Conservation (phyloP, 345 rosid genomes). For the Aegle marmelos region DNA sequence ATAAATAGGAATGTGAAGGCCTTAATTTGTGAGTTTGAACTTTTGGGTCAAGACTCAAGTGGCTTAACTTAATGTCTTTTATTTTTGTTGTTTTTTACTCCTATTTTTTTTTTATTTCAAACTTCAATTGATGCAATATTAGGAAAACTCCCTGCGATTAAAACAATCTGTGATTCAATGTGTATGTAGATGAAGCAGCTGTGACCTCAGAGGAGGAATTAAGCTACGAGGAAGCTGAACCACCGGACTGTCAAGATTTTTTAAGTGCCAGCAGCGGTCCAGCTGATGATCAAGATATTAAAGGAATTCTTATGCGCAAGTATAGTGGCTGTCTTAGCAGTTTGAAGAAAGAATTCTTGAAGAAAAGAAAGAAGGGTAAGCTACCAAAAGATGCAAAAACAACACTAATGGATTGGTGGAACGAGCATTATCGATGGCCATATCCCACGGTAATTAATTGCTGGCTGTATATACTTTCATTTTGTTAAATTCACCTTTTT, state of each 20-base stretch:
- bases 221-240: constrained; percentile 43
- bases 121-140: too few species aligned
- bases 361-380: constrained; percentile 60
- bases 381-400: constrained; percentile 58
- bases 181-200: constrained; percentile 38
- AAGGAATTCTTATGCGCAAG: constrained; percentile 50
- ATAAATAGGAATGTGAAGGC: too few species aligned
- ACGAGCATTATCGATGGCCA: constrained; percentile 55
- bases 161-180: neutral
- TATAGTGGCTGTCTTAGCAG: constrained; percentile 56
- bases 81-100: too few species aligned
- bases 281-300: constrained; percentile 26
- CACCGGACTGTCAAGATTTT: constrained; percentile 29
- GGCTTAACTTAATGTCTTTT: too few species aligned
- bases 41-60: too few species aligned
- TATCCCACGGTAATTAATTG: constrained; percentile 56
- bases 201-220: constrained; percentile 47
- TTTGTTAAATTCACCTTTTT: neutral
- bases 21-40: too few species aligned
- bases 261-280: neutral
- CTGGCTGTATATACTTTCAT: neutral
- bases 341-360: constrained; percentile 58
- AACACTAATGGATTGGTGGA: constrained; percentile 63
- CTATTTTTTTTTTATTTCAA: too few species aligned
- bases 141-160: too few species aligned